Evolutionary conservation across 1,139 yeast species (phyloP).

Genomic region (Suhomyces coccinellae): DNA sequence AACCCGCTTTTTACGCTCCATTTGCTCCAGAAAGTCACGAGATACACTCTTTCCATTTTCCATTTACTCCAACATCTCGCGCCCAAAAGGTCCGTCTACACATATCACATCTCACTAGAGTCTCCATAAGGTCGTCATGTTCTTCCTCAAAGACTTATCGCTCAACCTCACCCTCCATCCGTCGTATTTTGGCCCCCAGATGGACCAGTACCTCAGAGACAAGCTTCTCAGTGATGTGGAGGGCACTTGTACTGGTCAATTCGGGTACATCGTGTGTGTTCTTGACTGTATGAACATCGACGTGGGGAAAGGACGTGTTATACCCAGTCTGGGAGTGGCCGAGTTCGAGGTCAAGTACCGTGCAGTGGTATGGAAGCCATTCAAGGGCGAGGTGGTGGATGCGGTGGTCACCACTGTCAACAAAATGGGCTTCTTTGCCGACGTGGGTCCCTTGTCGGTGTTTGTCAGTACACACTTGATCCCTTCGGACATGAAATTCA

Average conservation of each 20-base stretch:
- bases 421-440: constrained; percentile 96
- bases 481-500: constrained; percentile 91
- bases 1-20: not conserved
- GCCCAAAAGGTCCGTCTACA: no score
- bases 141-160: constrained; percentile 77
- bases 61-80: not conserved
- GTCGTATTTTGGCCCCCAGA: constrained; percentile 95
- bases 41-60: not conserved
- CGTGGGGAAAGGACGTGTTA: constrained; percentile 90
- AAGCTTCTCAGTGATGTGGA: constrained; percentile 93
- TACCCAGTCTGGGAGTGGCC: constrained; percentile 90
- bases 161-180: constrained; percentile 93
- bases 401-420: constrained; percentile 93
- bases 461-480: constrained; percentile 93
- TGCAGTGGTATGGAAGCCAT: constrained; percentile 98
- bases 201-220: constrained; percentile 89
- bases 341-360: constrained; percentile 95
- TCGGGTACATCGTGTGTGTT: constrained; percentile 96
- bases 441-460: constrained; percentile 94
- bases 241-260: constrained; percentile 98
- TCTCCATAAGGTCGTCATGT: constrained; percentile 27
- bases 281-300: constrained; percentile 93
- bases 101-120: no score
- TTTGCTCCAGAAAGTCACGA: not conserved
- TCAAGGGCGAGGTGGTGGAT: constrained; percentile 97